Evolutionary conservation across 1,139 yeast genomes (phyloP).

Genomic region (Pichia sp.): DNA sequence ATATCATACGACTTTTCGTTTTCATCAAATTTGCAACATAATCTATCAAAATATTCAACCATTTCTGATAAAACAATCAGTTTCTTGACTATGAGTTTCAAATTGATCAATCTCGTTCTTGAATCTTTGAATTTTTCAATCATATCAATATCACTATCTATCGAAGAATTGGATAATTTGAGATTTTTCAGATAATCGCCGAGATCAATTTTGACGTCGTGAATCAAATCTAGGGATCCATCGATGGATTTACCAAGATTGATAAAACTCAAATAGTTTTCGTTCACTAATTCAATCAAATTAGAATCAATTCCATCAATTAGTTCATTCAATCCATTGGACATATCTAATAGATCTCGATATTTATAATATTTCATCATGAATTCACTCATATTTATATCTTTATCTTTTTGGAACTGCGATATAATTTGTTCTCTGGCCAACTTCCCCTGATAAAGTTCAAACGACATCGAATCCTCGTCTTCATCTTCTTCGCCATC

Average conservation of each 20-base stretch:
- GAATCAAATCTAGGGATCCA: conserved; percentile 41
- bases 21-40: conserved; percentile 10
- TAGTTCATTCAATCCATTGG: conserved; percentile 33
- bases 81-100: conserved; percentile 18
- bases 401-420: conserved; percentile 8
- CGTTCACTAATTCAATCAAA: conserved; percentile 57
- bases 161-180: conserved; percentile 18
- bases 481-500: conserved; percentile 20
- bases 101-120: conserved; percentile 17
- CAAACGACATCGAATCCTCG: conserved; percentile 15
- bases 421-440: conserved; percentile 9
- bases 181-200: conserved; percentile 33
- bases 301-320: conserved; percentile 41
- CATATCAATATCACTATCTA: conserved; percentile 16
- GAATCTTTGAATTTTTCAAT: conserved; percentile 16
- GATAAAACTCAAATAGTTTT: conserved; percentile 63
- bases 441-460: conserved; percentile 14
- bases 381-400: conserved; percentile 26
- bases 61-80: conserved; percentile 32
- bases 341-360: conserved; percentile 41
- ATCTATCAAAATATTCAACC: conserved; percentile 34
- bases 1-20: conserved; percentile 7
- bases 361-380: conserved; percentile 38
- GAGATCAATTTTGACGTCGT: conserved; percentile 35
- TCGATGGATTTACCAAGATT: conserved; percentile 57